Percentiles rank a stretch among this genome's conserved stretches.
Conservation (phyloP, 257 asterid genomes). For the Salvia splendens region DNA sequence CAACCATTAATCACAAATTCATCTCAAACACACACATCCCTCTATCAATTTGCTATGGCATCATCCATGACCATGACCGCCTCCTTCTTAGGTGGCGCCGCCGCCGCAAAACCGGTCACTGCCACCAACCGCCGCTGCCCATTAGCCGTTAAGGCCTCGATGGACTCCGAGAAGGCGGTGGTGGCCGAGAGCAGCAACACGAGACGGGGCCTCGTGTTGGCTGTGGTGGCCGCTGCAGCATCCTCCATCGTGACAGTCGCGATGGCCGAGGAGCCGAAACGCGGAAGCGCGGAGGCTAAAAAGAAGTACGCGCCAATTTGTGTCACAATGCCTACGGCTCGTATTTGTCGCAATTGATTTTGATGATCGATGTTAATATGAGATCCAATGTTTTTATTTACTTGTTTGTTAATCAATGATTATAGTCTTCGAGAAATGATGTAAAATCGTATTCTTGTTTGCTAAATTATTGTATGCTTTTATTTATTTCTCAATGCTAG, state of each 20-base stretch:
- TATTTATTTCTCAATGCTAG: not conserved
- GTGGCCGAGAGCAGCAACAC: conserved; percentile 38
- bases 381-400: no score
- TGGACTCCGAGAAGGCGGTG: no score
- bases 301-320: conserved; percentile 71
- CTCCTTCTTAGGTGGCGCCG: conserved; percentile 52
- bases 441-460: no score
- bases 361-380: no score
- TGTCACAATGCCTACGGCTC: conserved; percentile 38
- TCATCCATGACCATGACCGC: conserved; percentile 60
- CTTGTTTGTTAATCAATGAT: no score
- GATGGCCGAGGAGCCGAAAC: conserved; percentile 61
- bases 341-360: no score
- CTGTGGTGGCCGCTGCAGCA: conserved; percentile 51
- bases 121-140: conserved; percentile 42
- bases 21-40: not conserved
- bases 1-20: no score
- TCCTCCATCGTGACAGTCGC: conserved; percentile 50
- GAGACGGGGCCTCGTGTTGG: conserved; percentile 68
- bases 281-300: conserved; percentile 53
- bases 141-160: conserved; percentile 46
- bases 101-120: conserved; percentile 43
- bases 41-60: conserved; percentile 42
- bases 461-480: no score
- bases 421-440: no score